Evolutionary conservation across 306 rosid genomes (phyloP), one percentile per base, ranked within the genome.

Genomic region (Malus fusca): DNA sequence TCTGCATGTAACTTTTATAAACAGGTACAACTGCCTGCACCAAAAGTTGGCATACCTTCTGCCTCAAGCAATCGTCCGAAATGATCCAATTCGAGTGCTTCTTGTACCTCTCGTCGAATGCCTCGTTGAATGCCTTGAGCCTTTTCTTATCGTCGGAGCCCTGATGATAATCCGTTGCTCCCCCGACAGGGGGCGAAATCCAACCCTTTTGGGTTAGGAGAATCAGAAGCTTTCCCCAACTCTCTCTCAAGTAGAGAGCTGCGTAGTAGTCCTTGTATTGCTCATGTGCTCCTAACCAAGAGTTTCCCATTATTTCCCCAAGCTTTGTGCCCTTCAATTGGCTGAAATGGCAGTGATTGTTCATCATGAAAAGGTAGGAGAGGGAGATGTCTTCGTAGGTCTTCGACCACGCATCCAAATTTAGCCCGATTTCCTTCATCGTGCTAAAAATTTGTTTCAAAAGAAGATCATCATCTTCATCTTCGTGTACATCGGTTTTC

Each of bases 331-430:
- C 97, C 81, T 69, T 87, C 71, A 90, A 78, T 64, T 83, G 87
- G 82, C 82, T 71, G 74, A 95, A 89, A 81, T 92, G 91, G 63
- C 91, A 92, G 74, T 95, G 98, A 65, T 92, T 90, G 71, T 92
- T 95, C 98, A 95, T 95, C 97, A 95, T 95, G 83, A 92, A 95
- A 59, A 88, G 68, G 84, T 88, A 90, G 60, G 97, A 85, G 42
- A 88, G 77, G 15, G 87, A 89, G 68, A 82, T 72, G 46, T 92
- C 96, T 68, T 77, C 90, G 53, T 96, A 89, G 55, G 82, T 77
- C 81, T 89, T 92, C 19, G 97, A 88, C 98, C 98, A 96, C 55
- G 83, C 55, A 73, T 96, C 99, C 66, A 92, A 84, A 75, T 89
- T 92, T 14, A 87, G 72, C 2, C 87, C 92, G 21, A 90, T 86